Evolutionary conservation across 441 rosid genomes (phyloP), one percentile per base, ranked within the genome.

Genomic region (Melastoma candidum): DNA sequence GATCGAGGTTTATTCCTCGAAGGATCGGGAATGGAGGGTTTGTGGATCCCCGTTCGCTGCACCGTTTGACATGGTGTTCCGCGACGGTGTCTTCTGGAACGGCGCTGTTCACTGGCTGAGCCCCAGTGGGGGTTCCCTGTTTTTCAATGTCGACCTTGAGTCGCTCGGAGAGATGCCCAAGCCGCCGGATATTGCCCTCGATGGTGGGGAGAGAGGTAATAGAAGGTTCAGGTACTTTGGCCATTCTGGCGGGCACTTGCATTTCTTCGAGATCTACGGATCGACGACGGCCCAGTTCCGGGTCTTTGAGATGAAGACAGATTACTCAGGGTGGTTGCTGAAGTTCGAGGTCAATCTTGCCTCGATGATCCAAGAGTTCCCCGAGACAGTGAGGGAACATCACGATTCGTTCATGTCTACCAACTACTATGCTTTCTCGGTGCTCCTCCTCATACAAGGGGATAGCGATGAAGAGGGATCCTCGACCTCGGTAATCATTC

Each of bases 41-140:
- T 60, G 51, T 13, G 77, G 69, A 2, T 9, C 46, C 3, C 71
- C 71, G 11, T 66, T 69, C 26, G 43, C 11, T 1, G 65, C 77
- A 8, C 65, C 64, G 0, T 53, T 59, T 12, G 61, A 54, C 44
- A 57, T 65, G 49, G 49, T 24, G 17, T 73, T 73, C 44, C 46
- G 52, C 8, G 17, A 44, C n/a, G 75, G 73, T 0, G 67, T 68
- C 7, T 71, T 59, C 3, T 63, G 73, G 56, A 74, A 68, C 44
- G 67, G 69, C 0, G 63, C 52, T 7, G 44, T 71, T 54, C 71
- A 65, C 10, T 71, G 78, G 78, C 11, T 68, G 1, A 71, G 66
- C 51, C 59, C 39, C 2, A 48, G 46, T 3, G 55, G 57, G 4
- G 46, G 55, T 45, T 68, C 71, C 10, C 29, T 63, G 9, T 56